Percentiles rank a stretch among this genome's conserved stretches.
Conservation (phyloP, 1,284 basidiomycete genomes). For the Leccinum insolens region DNA sequence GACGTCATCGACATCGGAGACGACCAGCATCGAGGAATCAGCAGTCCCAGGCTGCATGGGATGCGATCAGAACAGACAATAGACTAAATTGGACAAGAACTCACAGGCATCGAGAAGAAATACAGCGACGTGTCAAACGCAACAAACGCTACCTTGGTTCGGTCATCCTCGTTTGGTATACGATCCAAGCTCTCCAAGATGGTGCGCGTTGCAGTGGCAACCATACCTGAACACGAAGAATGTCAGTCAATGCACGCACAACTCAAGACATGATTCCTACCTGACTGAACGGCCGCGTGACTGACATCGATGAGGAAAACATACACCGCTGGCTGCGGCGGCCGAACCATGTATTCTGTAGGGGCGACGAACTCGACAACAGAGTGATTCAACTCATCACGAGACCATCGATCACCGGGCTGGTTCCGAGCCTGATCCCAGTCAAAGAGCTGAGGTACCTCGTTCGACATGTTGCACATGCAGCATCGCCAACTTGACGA, state of each 20-base stretch:
- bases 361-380: constrained; percentile 98
- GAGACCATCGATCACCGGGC: constrained; percentile 93
- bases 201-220: constrained; percentile 95
- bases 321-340: constrained; percentile 97
- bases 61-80: neutral
- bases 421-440: constrained; percentile 96
- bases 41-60: constrained; percentile 68
- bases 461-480: constrained; percentile 99
- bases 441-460: constrained; percentile 98
- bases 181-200: constrained; percentile 95
- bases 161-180: constrained; percentile 92
- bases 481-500: constrained; percentile 90
- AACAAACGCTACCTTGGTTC: constrained; percentile 93
- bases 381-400: constrained; percentile 91
- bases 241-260: constrained; percentile 1
- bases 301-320: constrained; percentile 98
- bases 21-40: constrained; percentile 95
- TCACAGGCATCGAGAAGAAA: constrained; percentile 90
- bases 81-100: constrained; percentile 29
- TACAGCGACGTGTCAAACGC: constrained; percentile 93
- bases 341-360: constrained; percentile 99
- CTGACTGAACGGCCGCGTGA: constrained; percentile 87
- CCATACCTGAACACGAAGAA: constrained; percentile 72
- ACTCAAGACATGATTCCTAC: constrained; percentile 37
- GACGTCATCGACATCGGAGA: constrained; percentile 95